These are phyloP conservation scores for Mucor mucedo DNA, from an alignment of 371 early-diverging fungal genomes.

Conservation along the genomic window DNA sequence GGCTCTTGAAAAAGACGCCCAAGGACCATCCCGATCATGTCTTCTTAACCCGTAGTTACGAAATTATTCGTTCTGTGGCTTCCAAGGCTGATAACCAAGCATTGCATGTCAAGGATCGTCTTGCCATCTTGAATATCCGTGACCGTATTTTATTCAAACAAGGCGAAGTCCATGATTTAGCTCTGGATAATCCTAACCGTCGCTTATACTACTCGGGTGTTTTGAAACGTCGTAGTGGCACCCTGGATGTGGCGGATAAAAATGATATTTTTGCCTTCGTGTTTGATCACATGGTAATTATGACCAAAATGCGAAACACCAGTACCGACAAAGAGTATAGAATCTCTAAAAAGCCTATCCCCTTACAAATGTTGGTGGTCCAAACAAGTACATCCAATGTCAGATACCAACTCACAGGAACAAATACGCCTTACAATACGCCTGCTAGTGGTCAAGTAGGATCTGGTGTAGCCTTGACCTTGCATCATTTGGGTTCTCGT, in stretches of 20 bases:
- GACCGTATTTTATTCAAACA: constrained; percentile 55
- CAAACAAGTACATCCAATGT: constrained; percentile 21
- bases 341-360: constrained; percentile 72
- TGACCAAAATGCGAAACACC: constrained; percentile 72
- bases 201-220: constrained; percentile 79
- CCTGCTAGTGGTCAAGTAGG: constrained; percentile 2
- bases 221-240: constrained; percentile 71
- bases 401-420: constrained; percentile 9
- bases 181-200: constrained; percentile 73
- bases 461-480: constrained; percentile 23
- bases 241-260: constrained; percentile 69
- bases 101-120: constrained; percentile 31
- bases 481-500: constrained; percentile 48
- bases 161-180: constrained; percentile 67
- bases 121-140: constrained; percentile 41
- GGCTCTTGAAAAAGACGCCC: constrained; percentile 85
- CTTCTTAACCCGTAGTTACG: constrained; percentile 74
- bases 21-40: constrained; percentile 82
- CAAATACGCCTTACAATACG: constrained; percentile 7
- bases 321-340: constrained; percentile 63
- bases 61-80: constrained; percentile 53
- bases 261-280: constrained; percentile 80
- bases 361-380: constrained; percentile 61
- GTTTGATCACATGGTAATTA: constrained; percentile 86
- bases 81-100: constrained; percentile 44